Percentiles rank a stretch among this genome's conserved stretches.
Evolutionary conservation across 176 grass and related monocot species (phyloP).

Genomic region (Carex pumila): DNA sequence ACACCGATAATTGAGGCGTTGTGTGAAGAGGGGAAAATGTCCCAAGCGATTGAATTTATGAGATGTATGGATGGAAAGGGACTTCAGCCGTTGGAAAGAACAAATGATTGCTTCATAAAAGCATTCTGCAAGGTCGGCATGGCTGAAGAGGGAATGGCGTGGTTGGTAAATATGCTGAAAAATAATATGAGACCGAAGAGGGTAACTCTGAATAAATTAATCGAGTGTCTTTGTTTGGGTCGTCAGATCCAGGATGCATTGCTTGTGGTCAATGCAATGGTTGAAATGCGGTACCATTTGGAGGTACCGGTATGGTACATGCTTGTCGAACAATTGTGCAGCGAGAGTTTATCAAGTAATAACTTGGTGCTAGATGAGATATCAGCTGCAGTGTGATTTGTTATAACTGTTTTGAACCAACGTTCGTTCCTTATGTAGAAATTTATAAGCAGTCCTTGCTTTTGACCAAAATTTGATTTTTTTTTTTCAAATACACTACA

Average conservation of each 20-base stretch:
- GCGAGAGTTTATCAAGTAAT: slow-evolving; percentile 9
- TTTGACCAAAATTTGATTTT: neutral
- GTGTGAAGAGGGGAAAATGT: slow-evolving; percentile 50
- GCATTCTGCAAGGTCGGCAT: slow-evolving; percentile 55
- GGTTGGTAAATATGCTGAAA: slow-evolving; percentile 62
- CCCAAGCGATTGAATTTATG: slow-evolving; percentile 51
- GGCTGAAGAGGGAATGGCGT: slow-evolving; percentile 62
- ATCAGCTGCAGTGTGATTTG: slow-evolving; percentile 31
- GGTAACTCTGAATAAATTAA: slow-evolving; percentile 38
- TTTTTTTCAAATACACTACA: neutral
- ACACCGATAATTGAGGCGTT: slow-evolving; percentile 46
- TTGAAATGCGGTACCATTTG: slow-evolving; percentile 51
- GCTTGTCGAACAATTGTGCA: slow-evolving; percentile 53
- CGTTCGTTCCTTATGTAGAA: neutral
- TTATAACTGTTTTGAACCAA: neutral
- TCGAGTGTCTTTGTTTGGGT: slow-evolving; percentile 33
- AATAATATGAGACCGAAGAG: slow-evolving; percentile 54
- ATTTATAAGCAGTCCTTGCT: neutral
- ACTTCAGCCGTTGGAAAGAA: slow-evolving; percentile 44
- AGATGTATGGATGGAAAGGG: slow-evolving; percentile 51
- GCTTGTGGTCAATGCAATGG: slow-evolving; percentile 52
- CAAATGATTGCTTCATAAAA: slow-evolving; percentile 53
- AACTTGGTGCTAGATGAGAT: slow-evolving; percentile 37
- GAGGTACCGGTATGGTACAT: slow-evolving; percentile 27
- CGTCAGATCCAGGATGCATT: slow-evolving; percentile 49